Evolutionary conservation across 2,329 filamentous ascomycete species (phyloP).

Genomic region (Colletotrichum sp.): DNA sequence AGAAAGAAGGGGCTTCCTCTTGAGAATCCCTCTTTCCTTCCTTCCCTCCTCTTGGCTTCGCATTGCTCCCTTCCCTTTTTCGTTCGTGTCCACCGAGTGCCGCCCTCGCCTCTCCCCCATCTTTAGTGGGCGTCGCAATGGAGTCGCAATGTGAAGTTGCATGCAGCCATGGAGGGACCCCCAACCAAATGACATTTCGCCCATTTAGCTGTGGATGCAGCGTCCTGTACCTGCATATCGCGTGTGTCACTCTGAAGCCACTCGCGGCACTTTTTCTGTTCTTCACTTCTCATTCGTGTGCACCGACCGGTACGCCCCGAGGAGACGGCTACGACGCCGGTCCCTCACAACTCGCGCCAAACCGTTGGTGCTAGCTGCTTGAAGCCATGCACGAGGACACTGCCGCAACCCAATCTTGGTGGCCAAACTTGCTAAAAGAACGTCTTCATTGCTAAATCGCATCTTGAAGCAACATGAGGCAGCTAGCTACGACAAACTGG

Average conservation of each 20-base stretch:
- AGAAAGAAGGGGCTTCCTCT: background rate
- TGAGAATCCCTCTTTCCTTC: background rate
- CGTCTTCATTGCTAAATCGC: background rate
- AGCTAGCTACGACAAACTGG: background rate
- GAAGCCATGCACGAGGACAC: background rate
- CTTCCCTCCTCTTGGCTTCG: background rate
- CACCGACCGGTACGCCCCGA: conserved; percentile 5
- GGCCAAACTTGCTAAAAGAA: background rate
- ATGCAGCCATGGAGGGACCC: background rate
- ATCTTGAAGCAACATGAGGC: conserved; percentile 1
- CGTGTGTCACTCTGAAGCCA: conserved; percentile 13
- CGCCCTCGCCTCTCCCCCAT: background rate
- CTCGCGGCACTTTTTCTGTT: conserved; percentile 2
- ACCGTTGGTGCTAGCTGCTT: conserved; percentile 15
- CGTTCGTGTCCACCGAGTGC: background rate
- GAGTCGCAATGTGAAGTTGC: background rate
- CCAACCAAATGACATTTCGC: background rate
- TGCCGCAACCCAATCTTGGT: background rate
- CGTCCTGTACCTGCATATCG: conserved; percentile 16
- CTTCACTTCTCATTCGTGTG: background rate
- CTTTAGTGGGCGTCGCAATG: background rate
- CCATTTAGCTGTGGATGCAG: background rate
- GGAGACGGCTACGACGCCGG: background rate
- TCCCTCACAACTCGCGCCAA: conserved; percentile 1
- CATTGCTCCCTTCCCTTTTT: background rate